A percentile compares a stretch with the other conserved stretches of the same genome.
Conservation (phyloP, 108 stramenopile genomes). For the Chaetoceros tenuissimus region DNA sequence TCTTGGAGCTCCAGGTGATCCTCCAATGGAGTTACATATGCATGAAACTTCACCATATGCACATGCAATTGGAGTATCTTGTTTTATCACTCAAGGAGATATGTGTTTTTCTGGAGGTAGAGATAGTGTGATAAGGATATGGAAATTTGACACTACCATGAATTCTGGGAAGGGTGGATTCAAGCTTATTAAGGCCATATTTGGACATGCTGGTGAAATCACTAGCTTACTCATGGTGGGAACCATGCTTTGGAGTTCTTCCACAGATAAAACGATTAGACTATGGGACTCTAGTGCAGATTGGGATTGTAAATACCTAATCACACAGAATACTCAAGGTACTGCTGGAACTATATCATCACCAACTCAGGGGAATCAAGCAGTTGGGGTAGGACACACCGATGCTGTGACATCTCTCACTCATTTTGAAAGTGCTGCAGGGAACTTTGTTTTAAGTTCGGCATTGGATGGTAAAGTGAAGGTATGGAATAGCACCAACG, state of each 20-base stretch:
- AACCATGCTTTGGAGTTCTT: conserved; percentile 45
- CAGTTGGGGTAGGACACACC: conserved; percentile 42
- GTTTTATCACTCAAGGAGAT: conserved; percentile 26
- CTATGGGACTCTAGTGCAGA: conserved; percentile 56
- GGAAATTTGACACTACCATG: conserved; percentile 41
- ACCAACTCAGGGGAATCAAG: neutral
- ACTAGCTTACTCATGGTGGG: conserved; percentile 54
- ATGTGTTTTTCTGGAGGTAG: conserved; percentile 50
- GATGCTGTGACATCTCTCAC: conserved; percentile 60
- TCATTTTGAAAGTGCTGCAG: conserved; percentile 39
- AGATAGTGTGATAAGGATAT: conserved; percentile 64
- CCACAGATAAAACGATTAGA: conserved; percentile 68
- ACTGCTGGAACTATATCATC: conserved; percentile 5
- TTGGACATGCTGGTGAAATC: conserved; percentile 70
- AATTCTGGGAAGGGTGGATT: conserved; percentile 39
- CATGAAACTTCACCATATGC: conserved; percentile 56
- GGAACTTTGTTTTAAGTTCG: conserved; percentile 64
- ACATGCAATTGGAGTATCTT: conserved; percentile 46
- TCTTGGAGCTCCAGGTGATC: conserved; percentile 45
- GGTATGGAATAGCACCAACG: conserved; percentile 75
- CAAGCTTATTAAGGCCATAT: conserved; percentile 33
- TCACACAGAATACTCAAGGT: conserved; percentile 15
- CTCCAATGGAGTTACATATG: conserved; percentile 78
- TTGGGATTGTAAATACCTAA: conserved; percentile 40
- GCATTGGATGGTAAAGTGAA: conserved; percentile 73